Conservation (phyloP, 768 basidiomycete species). For the Porphyrellus cyaneotinctus region DNA sequence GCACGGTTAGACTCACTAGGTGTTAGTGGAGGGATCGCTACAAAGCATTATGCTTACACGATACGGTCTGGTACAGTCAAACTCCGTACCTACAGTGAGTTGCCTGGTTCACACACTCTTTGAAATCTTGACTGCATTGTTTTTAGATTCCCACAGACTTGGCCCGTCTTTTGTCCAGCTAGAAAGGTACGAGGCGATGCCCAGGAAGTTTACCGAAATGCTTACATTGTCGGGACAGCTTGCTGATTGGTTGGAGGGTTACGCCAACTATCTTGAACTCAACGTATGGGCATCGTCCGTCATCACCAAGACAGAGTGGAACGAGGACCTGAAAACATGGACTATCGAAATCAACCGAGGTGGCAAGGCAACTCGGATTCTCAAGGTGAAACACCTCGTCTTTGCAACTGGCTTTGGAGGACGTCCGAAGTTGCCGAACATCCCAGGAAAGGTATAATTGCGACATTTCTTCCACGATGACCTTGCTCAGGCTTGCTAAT, state of each 20-base stretch:
- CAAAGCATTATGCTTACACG: constrained; percentile 53
- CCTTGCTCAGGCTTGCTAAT: not conserved
- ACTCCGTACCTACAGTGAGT: constrained; percentile 52
- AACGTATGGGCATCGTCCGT: constrained; percentile 58
- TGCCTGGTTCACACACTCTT: not conserved
- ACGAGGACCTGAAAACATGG: constrained; percentile 41
- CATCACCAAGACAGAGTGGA: constrained; percentile 37
- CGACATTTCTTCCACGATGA: not conserved
- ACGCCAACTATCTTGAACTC: constrained; percentile 55
- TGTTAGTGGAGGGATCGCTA: constrained; percentile 54
- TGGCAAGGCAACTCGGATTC: constrained; percentile 34
- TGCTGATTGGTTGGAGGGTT: constrained; percentile 64
- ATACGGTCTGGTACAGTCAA: constrained; percentile 51
- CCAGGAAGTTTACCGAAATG: not conserved
- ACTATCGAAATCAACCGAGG: constrained; percentile 38
- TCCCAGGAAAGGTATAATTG: constrained; percentile 39
- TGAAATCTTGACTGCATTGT: not conserved
- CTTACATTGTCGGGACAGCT: constrained; percentile 34
- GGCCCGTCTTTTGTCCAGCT: constrained; percentile 52
- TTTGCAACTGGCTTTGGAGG: constrained; percentile 54
- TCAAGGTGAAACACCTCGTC: constrained; percentile 46
- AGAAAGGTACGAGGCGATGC: constrained; percentile 35
- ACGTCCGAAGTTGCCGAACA: constrained; percentile 40
- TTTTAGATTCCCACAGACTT: constrained; percentile 51
- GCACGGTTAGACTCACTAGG: not conserved